Conservation (phyloP, 1,284 basidiomycete species). For the Cronartium ribicola region DNA sequence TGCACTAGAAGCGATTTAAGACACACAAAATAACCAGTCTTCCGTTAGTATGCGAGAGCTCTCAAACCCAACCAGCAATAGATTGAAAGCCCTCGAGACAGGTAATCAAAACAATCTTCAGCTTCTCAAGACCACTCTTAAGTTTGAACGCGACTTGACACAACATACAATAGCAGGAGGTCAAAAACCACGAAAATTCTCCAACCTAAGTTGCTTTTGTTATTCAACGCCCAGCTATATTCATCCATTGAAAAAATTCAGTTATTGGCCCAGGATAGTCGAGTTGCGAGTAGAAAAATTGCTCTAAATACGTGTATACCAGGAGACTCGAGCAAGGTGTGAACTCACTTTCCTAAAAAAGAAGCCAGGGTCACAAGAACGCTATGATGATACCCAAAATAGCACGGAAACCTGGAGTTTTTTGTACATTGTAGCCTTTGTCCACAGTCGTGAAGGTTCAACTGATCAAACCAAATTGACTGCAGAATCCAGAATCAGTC, state of each 20-base stretch:
- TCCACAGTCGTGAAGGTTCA: slow-evolving; percentile 13
- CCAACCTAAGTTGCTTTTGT: no score
- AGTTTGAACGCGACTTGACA: no score
- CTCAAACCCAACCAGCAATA: slow-evolving; percentile 20
- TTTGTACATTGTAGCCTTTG: no score
- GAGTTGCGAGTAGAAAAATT: no score
- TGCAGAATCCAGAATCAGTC: not conserved
- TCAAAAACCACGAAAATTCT: no score
- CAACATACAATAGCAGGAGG: no score
- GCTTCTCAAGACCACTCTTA: no score
- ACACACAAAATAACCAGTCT: slow-evolving; percentile 25
- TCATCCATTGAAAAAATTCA: no score
- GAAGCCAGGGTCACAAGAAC: slow-evolving; percentile 33
- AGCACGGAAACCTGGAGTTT: no score
- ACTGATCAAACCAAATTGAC: slow-evolving; percentile 33
- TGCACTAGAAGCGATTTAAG: not conserved
- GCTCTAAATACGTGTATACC: no score
- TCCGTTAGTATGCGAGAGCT: slow-evolving; percentile 10
- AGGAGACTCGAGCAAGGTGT: not conserved
- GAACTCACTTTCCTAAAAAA: slow-evolving; percentile 34
- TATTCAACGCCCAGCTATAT: no score
- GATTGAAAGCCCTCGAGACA: slow-evolving; percentile 4
- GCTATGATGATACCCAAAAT: not conserved
- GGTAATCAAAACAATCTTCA: not conserved
- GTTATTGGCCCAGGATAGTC: no score